Percentiles rank a stretch among this genome's conserved stretches.
These are phyloP conservation scores for Gypsophila paniculata DNA, from an alignment of 179 eudicot genomes.

Conservation along the genomic window DNA sequence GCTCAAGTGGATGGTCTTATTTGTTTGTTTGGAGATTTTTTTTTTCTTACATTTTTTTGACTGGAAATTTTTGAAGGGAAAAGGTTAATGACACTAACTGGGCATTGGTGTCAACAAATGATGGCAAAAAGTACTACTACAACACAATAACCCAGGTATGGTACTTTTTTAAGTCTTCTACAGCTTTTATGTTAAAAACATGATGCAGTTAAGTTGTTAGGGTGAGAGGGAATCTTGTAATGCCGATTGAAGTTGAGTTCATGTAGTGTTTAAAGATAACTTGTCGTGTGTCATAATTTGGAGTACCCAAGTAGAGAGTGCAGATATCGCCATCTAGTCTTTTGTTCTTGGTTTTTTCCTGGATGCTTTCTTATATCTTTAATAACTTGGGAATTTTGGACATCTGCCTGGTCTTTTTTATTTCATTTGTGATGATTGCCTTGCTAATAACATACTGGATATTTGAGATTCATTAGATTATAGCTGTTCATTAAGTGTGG, in stretches of 20 bases:
- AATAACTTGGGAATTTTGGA: background rate
- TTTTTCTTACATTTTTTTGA: background rate
- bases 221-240: background rate
- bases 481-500: conserved; percentile 4
- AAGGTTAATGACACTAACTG: conserved; percentile 85
- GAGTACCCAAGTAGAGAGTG: background rate
- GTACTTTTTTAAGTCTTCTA: background rate
- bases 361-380: background rate
- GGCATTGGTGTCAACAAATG: conserved; percentile 79
- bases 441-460: background rate
- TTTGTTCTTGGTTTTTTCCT: background rate
- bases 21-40: conserved; percentile 6
- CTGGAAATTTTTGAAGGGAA: conserved; percentile 50
- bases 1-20: background rate
- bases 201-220: background rate
- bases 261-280: background rate
- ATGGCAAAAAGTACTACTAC: conserved; percentile 88
- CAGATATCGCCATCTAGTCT: background rate
- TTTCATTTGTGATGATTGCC: background rate
- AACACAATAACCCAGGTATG: conserved; percentile 76
- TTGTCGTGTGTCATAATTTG: background rate
- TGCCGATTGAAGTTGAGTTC: background rate
- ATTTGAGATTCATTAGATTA: background rate
- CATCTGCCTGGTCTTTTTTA: background rate
- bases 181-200: background rate